Percentiles rank a stretch among this genome's conserved stretches.
These are phyloP conservation scores for Aciculosporium take DNA, from an alignment of 2,329 filamentous ascomycete genomes.

Conservation along the genomic window DNA sequence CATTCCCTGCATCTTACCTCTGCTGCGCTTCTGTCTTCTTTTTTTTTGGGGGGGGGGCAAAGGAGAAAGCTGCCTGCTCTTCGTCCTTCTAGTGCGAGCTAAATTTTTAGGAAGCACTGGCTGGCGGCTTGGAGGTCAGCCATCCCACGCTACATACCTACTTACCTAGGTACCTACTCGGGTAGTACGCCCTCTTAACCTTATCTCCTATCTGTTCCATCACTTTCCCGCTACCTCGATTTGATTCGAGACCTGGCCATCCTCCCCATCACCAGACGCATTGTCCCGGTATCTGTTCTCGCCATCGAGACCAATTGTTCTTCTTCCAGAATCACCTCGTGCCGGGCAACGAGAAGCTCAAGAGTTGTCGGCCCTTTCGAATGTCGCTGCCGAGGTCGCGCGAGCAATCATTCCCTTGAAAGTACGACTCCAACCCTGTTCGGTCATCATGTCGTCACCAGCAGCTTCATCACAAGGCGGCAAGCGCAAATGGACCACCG, in stretches of 20 bases:
- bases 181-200: not conserved
- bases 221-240: not conserved
- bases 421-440: not conserved
- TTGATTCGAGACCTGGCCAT: slow-evolving; percentile 1
- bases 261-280: not conserved
- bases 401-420: not conserved
- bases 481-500: slow-evolving; percentile 70
- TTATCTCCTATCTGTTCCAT: not conserved
- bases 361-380: not conserved
- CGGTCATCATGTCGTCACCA: slow-evolving; percentile 42
- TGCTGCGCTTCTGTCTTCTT: too few species aligned
- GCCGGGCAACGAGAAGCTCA: not conserved
- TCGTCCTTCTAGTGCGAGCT: not conserved
- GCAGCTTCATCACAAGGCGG: slow-evolving; percentile 37
- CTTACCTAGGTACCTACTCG: too few species aligned
- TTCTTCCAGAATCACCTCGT: not conserved
- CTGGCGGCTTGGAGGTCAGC: not conserved
- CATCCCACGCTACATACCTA: too few species aligned
- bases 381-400: slow-evolving; percentile 1
- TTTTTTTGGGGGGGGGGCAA: too few species aligned
- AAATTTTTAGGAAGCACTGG: too few species aligned
- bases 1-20: not conserved
- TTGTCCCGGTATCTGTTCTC: slow-evolving; percentile 1
- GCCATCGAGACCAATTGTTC: not conserved
- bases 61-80: too few species aligned